These are phyloP conservation scores for Arthrobotrys sinensis DNA, from an alignment of 2,329 filamentous ascomycete species.

Conservation along the genomic window DNA sequence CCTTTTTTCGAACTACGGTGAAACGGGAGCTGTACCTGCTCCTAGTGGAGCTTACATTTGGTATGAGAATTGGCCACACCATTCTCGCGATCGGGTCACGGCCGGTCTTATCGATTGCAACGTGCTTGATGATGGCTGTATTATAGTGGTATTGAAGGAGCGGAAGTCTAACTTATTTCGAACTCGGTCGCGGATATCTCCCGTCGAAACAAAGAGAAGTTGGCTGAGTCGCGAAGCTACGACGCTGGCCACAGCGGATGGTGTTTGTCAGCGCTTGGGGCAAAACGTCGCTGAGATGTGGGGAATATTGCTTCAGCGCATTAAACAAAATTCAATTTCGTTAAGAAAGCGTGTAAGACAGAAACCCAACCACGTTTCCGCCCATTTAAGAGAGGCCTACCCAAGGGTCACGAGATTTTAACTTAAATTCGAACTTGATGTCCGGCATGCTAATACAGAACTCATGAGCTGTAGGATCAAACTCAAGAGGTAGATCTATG, in stretches of 20 bases:
- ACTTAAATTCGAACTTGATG: too few species aligned
- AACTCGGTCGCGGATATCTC: not conserved
- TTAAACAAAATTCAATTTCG: too few species aligned
- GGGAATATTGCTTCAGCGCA: not conserved
- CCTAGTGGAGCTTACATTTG: too few species aligned
- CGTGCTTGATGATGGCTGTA: not conserved
- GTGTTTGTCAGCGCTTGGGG: not conserved
- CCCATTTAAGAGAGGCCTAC: too few species aligned
- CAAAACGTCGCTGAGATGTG: not conserved
- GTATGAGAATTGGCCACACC: slow-evolving; percentile 7
- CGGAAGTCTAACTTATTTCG: not conserved
- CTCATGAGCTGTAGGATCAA: too few species aligned
- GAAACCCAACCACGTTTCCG: too few species aligned
- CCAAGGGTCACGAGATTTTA: too few species aligned
- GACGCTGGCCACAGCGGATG: not conserved
- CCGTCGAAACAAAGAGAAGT: not conserved
- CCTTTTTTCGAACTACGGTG: too few species aligned
- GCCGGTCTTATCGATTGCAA: not conserved
- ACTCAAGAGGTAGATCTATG: too few species aligned
- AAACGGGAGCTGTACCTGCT: too few species aligned
- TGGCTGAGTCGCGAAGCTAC: not conserved
- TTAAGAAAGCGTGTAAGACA: too few species aligned
- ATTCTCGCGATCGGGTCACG: not conserved
- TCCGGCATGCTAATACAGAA: too few species aligned
- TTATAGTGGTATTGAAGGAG: not conserved